Percentiles rank a stretch among this genome's conserved stretches.
These are phyloP conservation scores for Fusarium sp. DNA, from an alignment of 2,329 filamentous ascomycete species.

Conservation along the genomic window DNA sequence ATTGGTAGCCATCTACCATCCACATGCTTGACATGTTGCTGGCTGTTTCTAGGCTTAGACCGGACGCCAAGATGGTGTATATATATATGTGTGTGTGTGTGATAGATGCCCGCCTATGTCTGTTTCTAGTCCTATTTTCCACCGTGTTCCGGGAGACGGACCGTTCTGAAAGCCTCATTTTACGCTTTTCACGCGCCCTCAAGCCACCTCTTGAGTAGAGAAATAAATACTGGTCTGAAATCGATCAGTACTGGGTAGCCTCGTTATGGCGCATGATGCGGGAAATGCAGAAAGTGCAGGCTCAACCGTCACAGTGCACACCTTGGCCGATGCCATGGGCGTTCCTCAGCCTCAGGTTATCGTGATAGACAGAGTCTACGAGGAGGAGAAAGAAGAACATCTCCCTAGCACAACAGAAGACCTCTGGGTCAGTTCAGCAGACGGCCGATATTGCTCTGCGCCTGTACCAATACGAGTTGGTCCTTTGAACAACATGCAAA, in stretches of 20 bases:
- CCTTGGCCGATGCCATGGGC: slow-evolving; percentile 31
- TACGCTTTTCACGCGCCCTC: slow-evolving; percentile 3
- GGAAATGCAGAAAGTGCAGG: slow-evolving; percentile 22
- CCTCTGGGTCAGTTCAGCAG: slow-evolving; percentile 58
- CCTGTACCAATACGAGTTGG: slow-evolving; percentile 57
- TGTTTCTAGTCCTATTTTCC: slow-evolving; percentile 4
- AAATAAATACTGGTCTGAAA: neutral
- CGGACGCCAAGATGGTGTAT: slow-evolving; percentile 24
- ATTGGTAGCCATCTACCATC: slow-evolving; percentile 33
- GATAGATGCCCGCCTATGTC: slow-evolving; percentile 26
- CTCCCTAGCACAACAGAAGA: slow-evolving; percentile 50
- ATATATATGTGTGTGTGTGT: slow-evolving; percentile 22
- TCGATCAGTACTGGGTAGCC: neutral
- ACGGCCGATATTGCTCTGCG: slow-evolving; percentile 57
- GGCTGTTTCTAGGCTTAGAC: slow-evolving; percentile 17
- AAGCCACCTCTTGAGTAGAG: neutral
- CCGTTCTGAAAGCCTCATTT: slow-evolving; percentile 25
- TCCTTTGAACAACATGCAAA: slow-evolving; percentile 50
- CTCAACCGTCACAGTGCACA: slow-evolving; percentile 26
- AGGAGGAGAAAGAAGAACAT: slow-evolving; percentile 19
- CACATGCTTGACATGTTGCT: slow-evolving; percentile 37
- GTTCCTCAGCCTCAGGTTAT: slow-evolving; percentile 34
- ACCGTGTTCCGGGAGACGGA: slow-evolving; percentile 10
- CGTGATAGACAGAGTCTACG: slow-evolving; percentile 35
- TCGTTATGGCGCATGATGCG: slow-evolving; percentile 30